Evolutionary conservation across 371 early-diverging fungal species (phyloP), one percentile per base, ranked within the genome.

Genomic region (Vairimorpha apis): DNA sequence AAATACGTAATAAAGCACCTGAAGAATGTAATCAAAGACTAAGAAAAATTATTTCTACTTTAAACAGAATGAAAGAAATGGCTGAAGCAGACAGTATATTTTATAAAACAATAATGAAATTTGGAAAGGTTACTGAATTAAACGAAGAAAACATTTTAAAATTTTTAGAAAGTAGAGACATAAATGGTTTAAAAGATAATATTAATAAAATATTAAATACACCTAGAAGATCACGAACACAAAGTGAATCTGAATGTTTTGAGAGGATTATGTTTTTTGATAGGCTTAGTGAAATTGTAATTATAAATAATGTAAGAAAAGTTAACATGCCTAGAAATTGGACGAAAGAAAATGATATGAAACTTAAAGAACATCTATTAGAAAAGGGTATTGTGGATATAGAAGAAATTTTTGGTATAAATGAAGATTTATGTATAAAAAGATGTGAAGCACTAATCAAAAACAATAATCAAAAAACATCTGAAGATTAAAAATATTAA

Each of bases 21-120:
- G 80, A 82, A n/a, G 84, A 84, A 32, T 68, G 82, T 14, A 84
- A 82, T 72, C 74, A 77, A 25, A 51, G 84, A 47, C 18, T 84
- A 30, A 74, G 82, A 53, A 82, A 79, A 64, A 82, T 84, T 30
- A 66, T 84, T 51, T 56, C 70, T 13, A 63, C 58, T 4, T 43
- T 81, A 18, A 81, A 76, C 51, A 79, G 72, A 56, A 76, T 72
- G 59, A 74, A 77, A 47, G 82, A 82, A 43, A 53, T 71, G 29
- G 60, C 70, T 30, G 79, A 80, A 32, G 69, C 77, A 37, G 77
- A 77, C 30, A 70, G 74, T 44, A 64, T 74, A 41, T 68, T 70
- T 58, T 74, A 79, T n/a, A 71, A 77, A 27, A 71, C 80, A 0
- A 78, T 83, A 55, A 66, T 79, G 58, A 74, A 70, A 16, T 83